Base-by-base conservation (phyloP, 495 filamentous ascomycete genomes). In the Apodospora peruviana region DNA sequence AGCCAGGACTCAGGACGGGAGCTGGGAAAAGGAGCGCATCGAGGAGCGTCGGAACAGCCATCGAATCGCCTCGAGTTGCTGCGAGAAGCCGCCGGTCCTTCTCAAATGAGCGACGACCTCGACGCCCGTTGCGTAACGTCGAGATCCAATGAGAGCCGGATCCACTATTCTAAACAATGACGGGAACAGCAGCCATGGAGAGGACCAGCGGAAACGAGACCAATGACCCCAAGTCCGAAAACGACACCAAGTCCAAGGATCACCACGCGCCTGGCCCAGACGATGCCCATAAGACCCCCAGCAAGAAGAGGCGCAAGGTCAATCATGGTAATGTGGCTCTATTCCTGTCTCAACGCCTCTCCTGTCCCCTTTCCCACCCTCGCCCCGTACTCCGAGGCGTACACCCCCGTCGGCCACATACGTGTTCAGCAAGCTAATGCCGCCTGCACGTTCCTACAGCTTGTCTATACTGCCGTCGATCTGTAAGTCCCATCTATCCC, bases 261-360 rank as follows among this genome's bases (percentile, higher is more conserved):
- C 62, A 68, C 69, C 64, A 66, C 64, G 58, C 66, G 56, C 58
- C 67, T 40, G 51, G 61, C 52, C 57, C 62, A 48, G 71, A 73
- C 53, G 69, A 68, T 60, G 52, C 62, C 61, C 68, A 64, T 62
- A 76, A 73, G 70, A 88, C 84, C 61, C 83, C 87, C 18, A n/a
- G n/a, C n/a, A 95, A 93, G 78, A 98, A 96, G 81, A 81, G 94
- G 72, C 87, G 91, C 73, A 99, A 99, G 77, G 93, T 99, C 61
- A 97, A 96, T 81, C 94, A 99, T 80, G 93, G 91, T 95, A 81
- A 78, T 37, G 44, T 41, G 49, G 35, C 39, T 52, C 49, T 21
- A 48, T 67, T 62, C 60, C 61, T 50, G 50, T n/a, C 53, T 39
- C 27, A 42, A n/a, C n/a, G 36, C 24, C 52, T 59, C 42, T 52